Percentiles rank a stretch among this genome's conserved stretches.
These are phyloP conservation scores for Pseudogymnoascus sp. DNA, from an alignment of 2,329 filamentous ascomycete species.

Conservation along the genomic window DNA sequence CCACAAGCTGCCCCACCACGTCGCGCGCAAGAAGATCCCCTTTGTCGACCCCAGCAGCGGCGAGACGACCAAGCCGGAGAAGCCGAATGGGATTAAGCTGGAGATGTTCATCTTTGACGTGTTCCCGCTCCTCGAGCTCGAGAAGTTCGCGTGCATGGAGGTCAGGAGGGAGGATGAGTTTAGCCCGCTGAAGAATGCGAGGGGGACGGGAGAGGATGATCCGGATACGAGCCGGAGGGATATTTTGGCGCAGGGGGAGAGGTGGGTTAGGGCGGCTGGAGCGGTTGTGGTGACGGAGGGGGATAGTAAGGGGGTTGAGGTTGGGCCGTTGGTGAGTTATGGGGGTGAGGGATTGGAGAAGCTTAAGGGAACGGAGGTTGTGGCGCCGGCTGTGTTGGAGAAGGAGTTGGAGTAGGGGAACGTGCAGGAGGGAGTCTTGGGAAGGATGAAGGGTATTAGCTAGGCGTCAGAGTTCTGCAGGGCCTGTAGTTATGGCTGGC, in stretches of 20 bases:
- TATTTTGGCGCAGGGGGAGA: constrained; percentile 81
- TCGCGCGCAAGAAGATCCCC: constrained; percentile 98
- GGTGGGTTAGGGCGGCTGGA: constrained; percentile 76
- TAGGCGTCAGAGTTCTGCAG: neutral
- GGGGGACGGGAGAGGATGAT: constrained; percentile 82
- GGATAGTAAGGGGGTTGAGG: constrained; percentile 64
- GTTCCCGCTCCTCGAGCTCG: constrained; percentile 78
- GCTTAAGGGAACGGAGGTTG: constrained; percentile 44
- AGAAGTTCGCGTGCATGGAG: constrained; percentile 92
- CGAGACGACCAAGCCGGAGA: constrained; percentile 78
- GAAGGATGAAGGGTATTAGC: neutral
- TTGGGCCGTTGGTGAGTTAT: constrained; percentile 91
- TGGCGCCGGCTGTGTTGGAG: constrained; percentile 45
- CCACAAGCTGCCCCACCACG: constrained; percentile 83
- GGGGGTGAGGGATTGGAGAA: constrained; percentile 55
- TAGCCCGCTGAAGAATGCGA: constrained; percentile 87
- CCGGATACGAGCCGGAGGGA: constrained; percentile 86
- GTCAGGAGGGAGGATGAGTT: constrained; percentile 97
- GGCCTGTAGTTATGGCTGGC: neutral
- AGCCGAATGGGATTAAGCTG: constrained; percentile 96
- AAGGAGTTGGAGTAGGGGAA: constrained; percentile 26
- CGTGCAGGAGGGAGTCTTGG: neutral
- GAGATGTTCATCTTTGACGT: constrained; percentile 99
- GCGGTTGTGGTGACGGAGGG: constrained; percentile 62
- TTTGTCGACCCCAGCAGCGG: constrained; percentile 69